These are phyloP conservation scores for Dendrobium officinale DNA, from an alignment of 106 monocot genomes.

Conservation along the genomic window DNA sequence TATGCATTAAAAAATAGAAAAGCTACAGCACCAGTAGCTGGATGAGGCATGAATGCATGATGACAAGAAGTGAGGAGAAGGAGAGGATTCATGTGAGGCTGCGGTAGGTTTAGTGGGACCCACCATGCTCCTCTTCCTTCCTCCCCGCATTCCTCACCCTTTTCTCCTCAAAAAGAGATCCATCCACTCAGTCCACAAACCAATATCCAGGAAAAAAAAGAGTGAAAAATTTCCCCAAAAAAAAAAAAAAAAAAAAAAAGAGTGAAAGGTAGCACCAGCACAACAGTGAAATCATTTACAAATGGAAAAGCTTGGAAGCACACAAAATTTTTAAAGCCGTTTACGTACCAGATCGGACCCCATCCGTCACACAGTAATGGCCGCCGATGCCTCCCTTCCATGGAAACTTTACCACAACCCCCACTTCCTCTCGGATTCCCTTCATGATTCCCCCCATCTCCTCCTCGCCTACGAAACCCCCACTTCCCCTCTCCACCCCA, in stretches of 20 bases:
- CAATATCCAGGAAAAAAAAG: background rate
- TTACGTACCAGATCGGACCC: conserved; percentile 1
- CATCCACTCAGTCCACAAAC: background rate
- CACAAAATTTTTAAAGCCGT: background rate
- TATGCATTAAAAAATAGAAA: background rate
- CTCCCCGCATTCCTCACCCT: background rate
- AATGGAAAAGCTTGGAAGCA: background rate
- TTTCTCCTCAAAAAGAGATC: background rate
- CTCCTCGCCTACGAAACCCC: background rate
- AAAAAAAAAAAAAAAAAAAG: too few relatives aligned
- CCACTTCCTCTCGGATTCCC: conserved; percentile 17
- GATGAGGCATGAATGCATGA: background rate
- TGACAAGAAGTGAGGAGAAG: background rate
- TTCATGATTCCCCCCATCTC: conserved; percentile 11
- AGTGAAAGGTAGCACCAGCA: background rate
- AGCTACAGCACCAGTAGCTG: background rate
- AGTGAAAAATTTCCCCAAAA: too few relatives aligned
- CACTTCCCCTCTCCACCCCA: background rate
- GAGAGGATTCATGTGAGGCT: conserved; percentile 1
- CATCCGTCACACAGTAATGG: background rate
- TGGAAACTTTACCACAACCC: conserved; percentile 63
- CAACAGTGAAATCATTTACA: too few relatives aligned
- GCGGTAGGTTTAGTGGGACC: background rate
- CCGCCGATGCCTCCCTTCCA: background rate
- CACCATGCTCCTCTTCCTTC: background rate